Percentiles rank a stretch among this genome's conserved stretches.
Conservation (phyloP, 2,329 filamentous ascomycete genomes). For the Fusarium torreyae region DNA sequence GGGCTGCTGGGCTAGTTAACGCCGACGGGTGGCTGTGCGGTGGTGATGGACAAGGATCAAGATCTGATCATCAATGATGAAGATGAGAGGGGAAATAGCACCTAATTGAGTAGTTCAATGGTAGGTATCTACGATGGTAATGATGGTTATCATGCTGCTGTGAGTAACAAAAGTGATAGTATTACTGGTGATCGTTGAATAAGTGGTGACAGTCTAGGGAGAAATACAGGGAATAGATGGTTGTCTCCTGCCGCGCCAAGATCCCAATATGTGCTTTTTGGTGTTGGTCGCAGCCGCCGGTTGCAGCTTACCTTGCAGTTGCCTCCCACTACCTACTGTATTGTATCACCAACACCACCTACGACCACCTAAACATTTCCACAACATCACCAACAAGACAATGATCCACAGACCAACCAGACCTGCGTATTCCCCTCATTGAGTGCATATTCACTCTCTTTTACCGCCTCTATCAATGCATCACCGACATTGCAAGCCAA, state of each 20-base stretch:
- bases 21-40: slow-evolving; percentile 33
- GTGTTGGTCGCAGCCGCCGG: slow-evolving; percentile 29
- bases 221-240: background rate
- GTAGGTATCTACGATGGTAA: slow-evolving; percentile 10
- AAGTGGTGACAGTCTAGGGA: background rate
- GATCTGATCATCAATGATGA: slow-evolving; percentile 3
- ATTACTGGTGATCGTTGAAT: background rate
- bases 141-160: background rate
- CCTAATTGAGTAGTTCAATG: slow-evolving; percentile 1
- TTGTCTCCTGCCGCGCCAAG: slow-evolving; percentile 10
- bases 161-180: slow-evolving; percentile 6
- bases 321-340: background rate
- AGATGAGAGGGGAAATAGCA: slow-evolving; percentile 2
- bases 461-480: slow-evolving; percentile 11
- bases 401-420: slow-evolving; percentile 28
- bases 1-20: slow-evolving; percentile 5
- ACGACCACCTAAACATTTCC: background rate
- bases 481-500: slow-evolving; percentile 17
- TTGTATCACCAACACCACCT: slow-evolving; percentile 22
- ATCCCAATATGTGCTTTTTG: background rate
- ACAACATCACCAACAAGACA: slow-evolving; percentile 35
- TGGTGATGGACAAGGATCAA: slow-evolving; percentile 27
- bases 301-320: slow-evolving; percentile 1
- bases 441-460: background rate
- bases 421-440: slow-evolving; percentile 1